phyloP scores from a whole-genome alignment of 768 basidiomycete genomes.

The Trametes coccinea region DNA sequence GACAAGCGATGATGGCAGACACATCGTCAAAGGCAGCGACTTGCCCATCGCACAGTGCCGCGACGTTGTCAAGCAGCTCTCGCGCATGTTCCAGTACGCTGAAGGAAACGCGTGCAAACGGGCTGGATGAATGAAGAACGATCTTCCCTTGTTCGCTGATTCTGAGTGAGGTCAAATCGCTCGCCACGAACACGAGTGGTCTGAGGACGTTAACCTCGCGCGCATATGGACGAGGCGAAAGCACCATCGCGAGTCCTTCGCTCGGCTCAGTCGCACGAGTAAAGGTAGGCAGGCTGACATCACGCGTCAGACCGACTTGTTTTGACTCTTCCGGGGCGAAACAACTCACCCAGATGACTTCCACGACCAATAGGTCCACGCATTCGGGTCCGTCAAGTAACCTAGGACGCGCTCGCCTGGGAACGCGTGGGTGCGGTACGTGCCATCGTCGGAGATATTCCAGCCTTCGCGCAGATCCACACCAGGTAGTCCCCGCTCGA shows the following conservation, averaged over 20 bases:
- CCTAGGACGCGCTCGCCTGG: slow-evolving; percentile 13
- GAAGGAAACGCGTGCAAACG: slow-evolving; percentile 3
- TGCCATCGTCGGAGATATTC: slow-evolving; percentile 16
- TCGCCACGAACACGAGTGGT: slow-evolving; percentile 22
- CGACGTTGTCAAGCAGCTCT: slow-evolving; percentile 2
- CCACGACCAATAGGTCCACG: slow-evolving; percentile 27
- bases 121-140: slow-evolving; percentile 4
- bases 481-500: slow-evolving; percentile 24
- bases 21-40: background rate
- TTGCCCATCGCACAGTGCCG: background rate
- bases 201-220: slow-evolving; percentile 10
- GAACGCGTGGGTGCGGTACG: slow-evolving; percentile 2
- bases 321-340: background rate
- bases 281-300: slow-evolving; percentile 1
- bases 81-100: slow-evolving; percentile 12
- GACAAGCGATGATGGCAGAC: slow-evolving; percentile 4
- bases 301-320: background rate
- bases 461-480: slow-evolving; percentile 22
- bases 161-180: slow-evolving; percentile 9
- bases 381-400: slow-evolving; percentile 11
- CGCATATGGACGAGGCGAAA: slow-evolving; percentile 16
- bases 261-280: background rate
- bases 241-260: slow-evolving; percentile 7
- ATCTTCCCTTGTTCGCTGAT: slow-evolving; percentile 15
- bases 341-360: slow-evolving; percentile 20